Evolutionary conservation across 306 rosid species (phyloP).

Genomic region (Calophaca sinica): DNA sequence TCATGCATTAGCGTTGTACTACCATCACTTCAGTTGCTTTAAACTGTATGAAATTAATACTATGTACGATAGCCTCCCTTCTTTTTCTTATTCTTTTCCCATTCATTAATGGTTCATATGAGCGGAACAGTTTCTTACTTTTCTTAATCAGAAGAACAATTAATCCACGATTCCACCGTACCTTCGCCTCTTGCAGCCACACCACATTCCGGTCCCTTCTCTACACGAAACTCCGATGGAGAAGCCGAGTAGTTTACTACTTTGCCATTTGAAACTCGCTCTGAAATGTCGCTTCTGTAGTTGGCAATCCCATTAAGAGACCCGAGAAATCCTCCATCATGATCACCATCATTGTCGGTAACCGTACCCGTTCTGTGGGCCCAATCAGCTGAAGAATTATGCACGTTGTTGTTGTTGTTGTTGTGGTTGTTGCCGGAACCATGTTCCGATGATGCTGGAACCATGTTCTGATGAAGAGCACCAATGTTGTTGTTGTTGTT

Average conservation of each 20-base stretch:
- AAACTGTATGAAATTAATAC: conserved; percentile 26
- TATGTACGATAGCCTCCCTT: conserved; percentile 7
- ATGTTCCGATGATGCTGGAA: too few species aligned
- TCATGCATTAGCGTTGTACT: conserved; percentile 53
- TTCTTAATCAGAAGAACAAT: conserved; percentile 83
- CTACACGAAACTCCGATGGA: conserved; percentile 49
- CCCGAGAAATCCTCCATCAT: conserved; percentile 47
- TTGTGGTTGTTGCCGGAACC: not conserved
- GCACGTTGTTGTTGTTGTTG: conserved; percentile 38
- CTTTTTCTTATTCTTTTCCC: not conserved
- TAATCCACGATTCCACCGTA: conserved; percentile 94
- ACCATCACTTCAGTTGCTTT: conserved; percentile 29
- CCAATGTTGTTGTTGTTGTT: not conserved
- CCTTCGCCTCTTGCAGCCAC: conserved; percentile 72
- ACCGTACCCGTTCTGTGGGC: conserved; percentile 30
- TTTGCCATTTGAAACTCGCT: conserved; percentile 44
- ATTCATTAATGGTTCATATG: too few species aligned
- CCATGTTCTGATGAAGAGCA: conserved; percentile 43
- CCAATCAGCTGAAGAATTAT: conserved; percentile 50
- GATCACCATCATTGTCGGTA: conserved; percentile 29
- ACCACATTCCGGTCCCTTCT: conserved; percentile 58
- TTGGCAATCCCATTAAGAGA: conserved; percentile 44
- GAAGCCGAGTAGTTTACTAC: conserved; percentile 50
- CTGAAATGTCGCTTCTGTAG: conserved; percentile 11
- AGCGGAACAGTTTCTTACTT: not conserved